Conservation (phyloP, 768 basidiomycete species). For the Mycena capillaripes region DNA sequence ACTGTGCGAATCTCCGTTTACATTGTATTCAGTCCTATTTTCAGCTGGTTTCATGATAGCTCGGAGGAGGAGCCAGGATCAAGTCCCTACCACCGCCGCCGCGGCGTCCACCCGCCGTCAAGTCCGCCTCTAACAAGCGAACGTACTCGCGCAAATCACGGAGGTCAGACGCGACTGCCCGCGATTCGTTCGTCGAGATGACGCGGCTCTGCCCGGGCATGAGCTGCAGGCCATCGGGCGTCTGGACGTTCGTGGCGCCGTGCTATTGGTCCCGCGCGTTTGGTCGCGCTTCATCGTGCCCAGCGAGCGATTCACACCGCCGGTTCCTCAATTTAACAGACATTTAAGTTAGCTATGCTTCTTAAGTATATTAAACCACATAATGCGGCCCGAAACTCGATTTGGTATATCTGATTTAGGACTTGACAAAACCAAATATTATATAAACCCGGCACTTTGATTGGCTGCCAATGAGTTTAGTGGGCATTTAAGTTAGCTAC, state of each 20-base stretch:
- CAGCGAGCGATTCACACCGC: no score
- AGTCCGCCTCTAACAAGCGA: constrained; percentile 11
- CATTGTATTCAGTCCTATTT: background rate
- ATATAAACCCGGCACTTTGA: no score
- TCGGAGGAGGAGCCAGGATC: constrained; percentile 2
- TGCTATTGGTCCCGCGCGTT: background rate
- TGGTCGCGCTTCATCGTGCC: no score
- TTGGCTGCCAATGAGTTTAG: no score
- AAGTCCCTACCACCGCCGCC: background rate
- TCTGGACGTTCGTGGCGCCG: constrained; percentile 20
- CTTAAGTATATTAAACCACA: no score
- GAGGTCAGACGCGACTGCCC: constrained; percentile 14
- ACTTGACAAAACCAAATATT: no score
- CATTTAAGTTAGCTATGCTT: no score
- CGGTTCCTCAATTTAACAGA: no score
- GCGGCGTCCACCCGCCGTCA: background rate
- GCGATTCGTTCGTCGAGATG: constrained; percentile 15
- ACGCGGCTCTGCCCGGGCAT: constrained; percentile 15
- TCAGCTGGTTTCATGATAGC: constrained; percentile 7
- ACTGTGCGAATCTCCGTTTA: no score
- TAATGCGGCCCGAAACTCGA: no score
- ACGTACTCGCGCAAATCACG: constrained; percentile 20
- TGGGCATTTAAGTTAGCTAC: no score
- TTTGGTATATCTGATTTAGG: no score
- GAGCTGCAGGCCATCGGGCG: constrained; percentile 17